Evolutionary conservation across 306 rosid species (phyloP).

Genomic region (Notholithocarpus densiflorus): DNA sequence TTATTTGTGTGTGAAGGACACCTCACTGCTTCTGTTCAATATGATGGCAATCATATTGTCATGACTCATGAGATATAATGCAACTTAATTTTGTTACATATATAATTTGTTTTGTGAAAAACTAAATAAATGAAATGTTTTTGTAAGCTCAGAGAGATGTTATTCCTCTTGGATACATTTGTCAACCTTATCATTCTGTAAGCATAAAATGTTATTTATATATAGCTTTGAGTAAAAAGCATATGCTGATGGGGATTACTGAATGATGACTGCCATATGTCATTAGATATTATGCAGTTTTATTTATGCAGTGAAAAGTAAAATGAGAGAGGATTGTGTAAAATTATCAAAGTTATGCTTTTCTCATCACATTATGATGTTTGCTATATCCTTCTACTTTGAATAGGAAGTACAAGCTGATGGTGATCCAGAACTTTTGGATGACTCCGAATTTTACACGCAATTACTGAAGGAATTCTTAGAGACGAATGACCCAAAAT

Average conservation of each 20-base stretch:
- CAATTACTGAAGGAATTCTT: conserved; percentile 81
- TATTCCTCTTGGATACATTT: background rate
- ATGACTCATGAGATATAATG: background rate
- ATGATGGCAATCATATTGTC: background rate
- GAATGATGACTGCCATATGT: background rate
- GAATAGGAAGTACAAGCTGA: conserved; percentile 49
- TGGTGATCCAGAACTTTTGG: conserved; percentile 78
- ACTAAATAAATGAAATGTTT: background rate
- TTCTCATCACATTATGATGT: background rate
- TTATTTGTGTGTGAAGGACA: background rate
- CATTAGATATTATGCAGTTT: background rate
- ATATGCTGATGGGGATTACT: background rate
- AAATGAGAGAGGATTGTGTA: background rate
- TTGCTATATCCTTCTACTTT: conserved; percentile 12
- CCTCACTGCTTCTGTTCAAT: background rate
- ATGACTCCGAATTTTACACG: conserved; percentile 87
- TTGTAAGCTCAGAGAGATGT: background rate
- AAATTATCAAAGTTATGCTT: background rate
- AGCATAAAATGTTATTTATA: background rate
- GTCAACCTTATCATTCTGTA: background rate
- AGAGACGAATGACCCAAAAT: conserved; percentile 74
- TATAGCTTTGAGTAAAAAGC: background rate
- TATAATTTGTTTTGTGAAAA: background rate
- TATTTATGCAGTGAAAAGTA: background rate
- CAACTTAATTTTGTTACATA: background rate